Conservation (phyloP, 1,284 basidiomycete genomes). For the Austropuccinia psidii region DNA sequence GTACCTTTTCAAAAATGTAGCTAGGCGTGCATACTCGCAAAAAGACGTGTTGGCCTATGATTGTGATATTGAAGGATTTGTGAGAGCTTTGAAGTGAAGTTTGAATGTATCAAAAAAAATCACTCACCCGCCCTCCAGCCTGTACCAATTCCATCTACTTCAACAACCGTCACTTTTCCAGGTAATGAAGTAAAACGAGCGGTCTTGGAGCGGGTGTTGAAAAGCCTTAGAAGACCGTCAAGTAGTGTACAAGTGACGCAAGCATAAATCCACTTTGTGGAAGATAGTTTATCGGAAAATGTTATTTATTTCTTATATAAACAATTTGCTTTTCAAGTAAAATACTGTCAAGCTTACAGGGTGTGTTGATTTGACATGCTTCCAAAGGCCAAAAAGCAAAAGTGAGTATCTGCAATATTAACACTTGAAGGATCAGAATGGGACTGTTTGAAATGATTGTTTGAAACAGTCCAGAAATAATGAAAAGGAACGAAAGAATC, state of each 20-base stretch:
- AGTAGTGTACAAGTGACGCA: constrained; percentile 9
- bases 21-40: constrained; percentile 23
- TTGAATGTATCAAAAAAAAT: neutral
- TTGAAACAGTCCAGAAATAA: neutral
- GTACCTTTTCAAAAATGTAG: constrained; percentile 28
- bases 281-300: neutral
- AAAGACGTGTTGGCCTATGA: constrained; percentile 23
- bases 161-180: constrained; percentile 21
- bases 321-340: neutral
- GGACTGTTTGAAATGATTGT: neutral
- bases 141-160: constrained; percentile 16
- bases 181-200: constrained; percentile 29
- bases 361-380: constrained; percentile 13
- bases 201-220: constrained; percentile 10
- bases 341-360: constrained; percentile 30
- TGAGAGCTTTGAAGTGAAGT: neutral
- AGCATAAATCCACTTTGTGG: neutral
- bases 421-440: neutral
- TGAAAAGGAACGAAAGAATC: neutral
- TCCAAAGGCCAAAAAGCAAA: constrained; percentile 24
- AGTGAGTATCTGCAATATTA: constrained; percentile 10
- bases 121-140: constrained; percentile 30
- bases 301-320: neutral
- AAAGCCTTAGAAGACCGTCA: neutral
- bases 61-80: neutral